These are phyloP conservation scores for Penicillium silybi DNA, from an alignment of 495 filamentous ascomycete species.

Conservation along the genomic window DNA sequence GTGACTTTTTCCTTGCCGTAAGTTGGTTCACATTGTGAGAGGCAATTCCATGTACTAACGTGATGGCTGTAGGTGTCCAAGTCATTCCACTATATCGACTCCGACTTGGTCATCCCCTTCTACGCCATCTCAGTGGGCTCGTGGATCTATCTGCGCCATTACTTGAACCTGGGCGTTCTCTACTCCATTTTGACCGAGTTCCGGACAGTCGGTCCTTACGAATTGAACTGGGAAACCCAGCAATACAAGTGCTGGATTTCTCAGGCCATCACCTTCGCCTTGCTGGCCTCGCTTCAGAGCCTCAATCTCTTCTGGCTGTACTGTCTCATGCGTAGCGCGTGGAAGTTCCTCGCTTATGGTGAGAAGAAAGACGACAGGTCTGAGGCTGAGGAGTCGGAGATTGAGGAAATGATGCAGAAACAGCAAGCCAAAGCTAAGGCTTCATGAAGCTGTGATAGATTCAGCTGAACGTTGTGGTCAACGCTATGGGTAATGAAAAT, in stretches of 20 bases:
- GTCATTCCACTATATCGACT: slow-evolving; percentile 79
- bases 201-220: slow-evolving; percentile 73
- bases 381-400: slow-evolving; percentile 13
- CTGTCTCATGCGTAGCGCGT: slow-evolving; percentile 53
- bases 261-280: slow-evolving; percentile 57
- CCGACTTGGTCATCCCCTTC: slow-evolving; percentile 65
- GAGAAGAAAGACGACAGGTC: slow-evolving; percentile 29
- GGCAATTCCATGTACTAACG: background rate
- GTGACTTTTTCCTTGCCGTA: slow-evolving; percentile 90
- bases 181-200: slow-evolving; percentile 74
- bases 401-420: background rate
- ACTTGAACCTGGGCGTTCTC: slow-evolving; percentile 76
- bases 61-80: slow-evolving; percentile 62
- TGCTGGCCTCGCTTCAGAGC: slow-evolving; percentile 65
- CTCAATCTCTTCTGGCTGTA: slow-evolving; percentile 79
- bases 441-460: background rate
- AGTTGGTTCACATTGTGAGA: slow-evolving; percentile 26
- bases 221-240: slow-evolving; percentile 68
- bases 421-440: background rate
- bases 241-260: slow-evolving; percentile 71
- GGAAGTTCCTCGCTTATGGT: slow-evolving; percentile 17
- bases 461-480: background rate
- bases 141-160: slow-evolving; percentile 89
- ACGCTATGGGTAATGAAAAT: background rate
- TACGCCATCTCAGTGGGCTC: slow-evolving; percentile 68